These are phyloP conservation scores for Penicillium sp. DNA, from an alignment of 2,329 filamentous ascomycete species.

Conservation along the genomic window DNA sequence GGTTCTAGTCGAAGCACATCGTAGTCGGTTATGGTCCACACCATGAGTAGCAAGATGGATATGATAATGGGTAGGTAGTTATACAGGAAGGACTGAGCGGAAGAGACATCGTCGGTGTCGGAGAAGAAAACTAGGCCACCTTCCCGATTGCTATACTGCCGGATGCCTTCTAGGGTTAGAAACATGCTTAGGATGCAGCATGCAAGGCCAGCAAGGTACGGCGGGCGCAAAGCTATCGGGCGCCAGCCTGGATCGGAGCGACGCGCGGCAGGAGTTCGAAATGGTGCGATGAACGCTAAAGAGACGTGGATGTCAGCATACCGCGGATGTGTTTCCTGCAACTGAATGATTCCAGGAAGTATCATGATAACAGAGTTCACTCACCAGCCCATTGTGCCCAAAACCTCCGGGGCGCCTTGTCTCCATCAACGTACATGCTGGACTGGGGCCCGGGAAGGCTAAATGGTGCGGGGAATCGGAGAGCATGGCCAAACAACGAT, in stretches of 20 bases:
- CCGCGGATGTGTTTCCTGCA: not conserved
- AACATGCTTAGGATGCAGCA: conserved; percentile 25
- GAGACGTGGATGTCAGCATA: not conserved
- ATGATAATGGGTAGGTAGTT: conserved; percentile 47
- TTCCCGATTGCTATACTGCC: conserved; percentile 29
- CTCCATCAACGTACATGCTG: conserved; percentile 23
- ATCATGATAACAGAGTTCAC: not conserved
- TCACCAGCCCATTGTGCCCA: conserved; percentile 19
- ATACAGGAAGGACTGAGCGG: conserved; percentile 33
- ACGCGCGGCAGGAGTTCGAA: conserved; percentile 2
- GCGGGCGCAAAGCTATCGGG: conserved; percentile 33
- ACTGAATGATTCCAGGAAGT: not conserved
- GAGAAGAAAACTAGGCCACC: conserved; percentile 32
- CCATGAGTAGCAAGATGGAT: conserved; percentile 47
- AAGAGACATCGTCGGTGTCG: conserved; percentile 30
- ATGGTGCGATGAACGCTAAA: conserved; percentile 13
- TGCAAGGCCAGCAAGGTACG: conserved; percentile 28
- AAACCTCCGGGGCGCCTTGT: conserved; percentile 11
- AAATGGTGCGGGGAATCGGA: conserved; percentile 5
- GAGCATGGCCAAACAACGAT: conserved; percentile 17
- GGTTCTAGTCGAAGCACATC: conserved; percentile 53
- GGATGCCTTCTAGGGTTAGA: conserved; percentile 28
- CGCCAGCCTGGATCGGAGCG: conserved; percentile 28
- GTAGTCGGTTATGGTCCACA: conserved; percentile 53
- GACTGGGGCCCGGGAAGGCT: conserved; percentile 10